A percentile compares a stretch with the other conserved stretches of the same genome.
phyloP scores from a whole-genome alignment of 1,139 yeast genomes.

The Blastobotrys indianensis region DNA sequence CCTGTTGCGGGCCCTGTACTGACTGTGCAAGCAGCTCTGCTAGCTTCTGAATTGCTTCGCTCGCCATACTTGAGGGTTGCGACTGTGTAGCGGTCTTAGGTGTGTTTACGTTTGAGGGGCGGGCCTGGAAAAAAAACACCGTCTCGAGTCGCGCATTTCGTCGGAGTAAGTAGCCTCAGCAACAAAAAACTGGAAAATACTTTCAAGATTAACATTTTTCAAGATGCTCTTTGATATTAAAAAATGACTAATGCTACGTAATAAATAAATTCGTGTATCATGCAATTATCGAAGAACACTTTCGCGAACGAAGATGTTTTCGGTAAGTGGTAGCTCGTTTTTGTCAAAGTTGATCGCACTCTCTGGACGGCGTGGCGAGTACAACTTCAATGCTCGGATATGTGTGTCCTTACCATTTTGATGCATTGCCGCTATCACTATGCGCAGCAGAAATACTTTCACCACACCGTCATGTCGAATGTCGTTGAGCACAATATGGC shows the following conservation, averaged over 20 bases:
- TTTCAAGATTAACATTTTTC: no score
- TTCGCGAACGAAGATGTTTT: no score
- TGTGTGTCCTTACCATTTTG: slow-evolving; percentile 97
- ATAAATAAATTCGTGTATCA: no score
- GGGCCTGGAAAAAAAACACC: background rate
- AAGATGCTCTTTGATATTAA: no score
- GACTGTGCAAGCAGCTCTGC: slow-evolving; percentile 23
- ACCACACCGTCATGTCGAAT: slow-evolving; percentile 49
- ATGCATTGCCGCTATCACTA: slow-evolving; percentile 73
- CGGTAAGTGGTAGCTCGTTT: slow-evolving; percentile 1
- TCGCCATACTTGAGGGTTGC: background rate
- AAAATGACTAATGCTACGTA: no score
- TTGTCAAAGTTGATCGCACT: slow-evolving; percentile 3
- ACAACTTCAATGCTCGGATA: slow-evolving; percentile 62
- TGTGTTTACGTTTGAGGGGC: no score
- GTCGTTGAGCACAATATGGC: slow-evolving; percentile 60
- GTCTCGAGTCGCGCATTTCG: background rate
- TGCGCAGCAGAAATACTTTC: slow-evolving; percentile 65
- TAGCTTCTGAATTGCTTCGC: background rate
- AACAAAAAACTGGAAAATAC: no score
- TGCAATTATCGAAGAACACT: no score
- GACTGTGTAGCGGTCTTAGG: no score
- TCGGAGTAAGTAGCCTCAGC: no score
- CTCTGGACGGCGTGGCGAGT: slow-evolving; percentile 35
- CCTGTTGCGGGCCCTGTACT: slow-evolving; percentile 14